These are phyloP conservation scores for Xanthoconium stramineum DNA, from an alignment of 768 basidiomycete species.

Conservation along the genomic window DNA sequence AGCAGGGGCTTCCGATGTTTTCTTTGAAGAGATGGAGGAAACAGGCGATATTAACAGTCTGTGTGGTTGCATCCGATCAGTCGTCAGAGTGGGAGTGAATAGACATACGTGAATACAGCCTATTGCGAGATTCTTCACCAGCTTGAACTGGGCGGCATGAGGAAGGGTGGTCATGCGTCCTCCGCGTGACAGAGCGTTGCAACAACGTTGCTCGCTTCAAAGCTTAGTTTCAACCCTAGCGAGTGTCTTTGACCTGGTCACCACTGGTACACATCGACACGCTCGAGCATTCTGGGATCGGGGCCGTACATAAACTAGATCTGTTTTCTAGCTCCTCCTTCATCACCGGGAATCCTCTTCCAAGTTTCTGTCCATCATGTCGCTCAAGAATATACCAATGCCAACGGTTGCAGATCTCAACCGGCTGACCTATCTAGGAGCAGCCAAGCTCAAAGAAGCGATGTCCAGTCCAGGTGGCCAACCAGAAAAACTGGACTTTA, in stretches of 20 bases:
- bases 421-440: constrained; percentile 27
- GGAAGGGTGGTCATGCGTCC: not conserved
- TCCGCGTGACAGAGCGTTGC: too few species aligned
- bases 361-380: constrained; percentile 11
- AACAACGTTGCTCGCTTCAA: not conserved
- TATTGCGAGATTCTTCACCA: constrained; percentile 20
- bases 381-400: constrained; percentile 13
- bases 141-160: constrained; percentile 7
- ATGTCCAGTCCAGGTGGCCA: constrained; percentile 27
- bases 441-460: constrained; percentile 27
- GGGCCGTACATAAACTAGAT: not conserved
- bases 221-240: too few species aligned
- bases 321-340: not conserved
- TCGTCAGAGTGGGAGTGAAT: not conserved
- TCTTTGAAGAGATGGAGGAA: constrained; percentile 61
- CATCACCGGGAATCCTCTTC: not conserved
- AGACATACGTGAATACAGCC: constrained; percentile 29
- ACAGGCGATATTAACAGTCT: constrained; percentile 57
- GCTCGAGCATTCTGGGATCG: not conserved
- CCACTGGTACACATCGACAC: not conserved
- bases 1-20: constrained; percentile 54
- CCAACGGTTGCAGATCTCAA: constrained; percentile 26
- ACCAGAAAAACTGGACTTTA: constrained; percentile 29
- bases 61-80: constrained; percentile 19
- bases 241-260: too few species aligned